phyloP scores from a whole-genome alignment of 2,329 filamentous ascomycete species.

The Talaromyces sp. region DNA sequence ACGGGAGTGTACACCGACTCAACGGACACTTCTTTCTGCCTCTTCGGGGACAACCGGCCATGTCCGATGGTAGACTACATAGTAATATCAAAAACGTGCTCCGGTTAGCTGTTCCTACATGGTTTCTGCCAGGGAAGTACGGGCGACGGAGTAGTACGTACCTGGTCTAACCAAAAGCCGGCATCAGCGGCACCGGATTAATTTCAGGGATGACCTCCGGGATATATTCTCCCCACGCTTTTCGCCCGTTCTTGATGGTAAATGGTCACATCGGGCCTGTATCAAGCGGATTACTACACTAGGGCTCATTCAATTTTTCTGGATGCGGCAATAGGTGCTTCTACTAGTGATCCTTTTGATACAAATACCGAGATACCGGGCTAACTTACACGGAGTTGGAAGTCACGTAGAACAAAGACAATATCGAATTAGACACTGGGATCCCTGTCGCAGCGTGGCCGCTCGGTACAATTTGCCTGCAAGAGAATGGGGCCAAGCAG shows the following conservation, averaged over 20 bases:
- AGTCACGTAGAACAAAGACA: not conserved
- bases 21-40: not conserved
- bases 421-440: not conserved
- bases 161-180: not conserved
- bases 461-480: conserved; percentile 4
- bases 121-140: not conserved
- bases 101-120: not conserved
- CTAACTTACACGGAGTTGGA: not conserved
- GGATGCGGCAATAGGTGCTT: not conserved
- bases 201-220: not conserved
- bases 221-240: not conserved
- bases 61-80: not conserved
- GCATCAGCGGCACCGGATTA: not conserved
- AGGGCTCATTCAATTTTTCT: not conserved
- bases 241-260: not conserved
- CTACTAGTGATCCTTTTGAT: not conserved
- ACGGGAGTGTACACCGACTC: not conserved
- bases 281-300: not conserved
- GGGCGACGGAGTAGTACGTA: not conserved
- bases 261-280: not conserved
- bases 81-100: not conserved
- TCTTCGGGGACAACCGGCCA: not conserved
- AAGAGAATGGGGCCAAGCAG: not conserved
- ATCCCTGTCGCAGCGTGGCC: conserved; percentile 18
- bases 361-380: not conserved